Conservation (phyloP, 352 stramenopile genomes). For the Globisporangium perplexum region DNA sequence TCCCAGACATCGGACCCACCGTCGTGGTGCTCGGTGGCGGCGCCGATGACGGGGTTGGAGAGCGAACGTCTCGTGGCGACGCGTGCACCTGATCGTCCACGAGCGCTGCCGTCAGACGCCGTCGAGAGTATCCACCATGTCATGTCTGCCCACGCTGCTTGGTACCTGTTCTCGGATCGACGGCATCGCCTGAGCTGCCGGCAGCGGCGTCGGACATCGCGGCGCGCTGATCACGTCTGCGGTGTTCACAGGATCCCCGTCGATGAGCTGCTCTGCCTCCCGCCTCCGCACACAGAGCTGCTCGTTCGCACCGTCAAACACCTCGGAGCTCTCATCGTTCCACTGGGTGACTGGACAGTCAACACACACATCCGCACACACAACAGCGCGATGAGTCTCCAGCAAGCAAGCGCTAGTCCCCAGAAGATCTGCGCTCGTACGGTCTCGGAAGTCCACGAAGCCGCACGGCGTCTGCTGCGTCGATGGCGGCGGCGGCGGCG, state of each 20-base stretch:
- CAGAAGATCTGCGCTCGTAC: no score
- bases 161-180: conserved; percentile 7
- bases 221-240: conserved; percentile 10
- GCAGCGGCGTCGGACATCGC: not conserved
- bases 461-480: conserved; percentile 8
- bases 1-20: not conserved
- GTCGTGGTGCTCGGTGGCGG: not conserved
- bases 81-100: not conserved
- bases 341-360: conserved; percentile 10
- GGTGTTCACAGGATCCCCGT: not conserved
- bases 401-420: not conserved
- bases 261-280: not conserved
- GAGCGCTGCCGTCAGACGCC: not conserved
- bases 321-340: conserved; percentile 11
- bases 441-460: conserved; percentile 16
- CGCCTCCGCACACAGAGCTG: not conserved
- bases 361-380: not conserved
- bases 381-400: not conserved
- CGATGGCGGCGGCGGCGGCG: not conserved
- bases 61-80: not conserved
- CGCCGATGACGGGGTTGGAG: not conserved
- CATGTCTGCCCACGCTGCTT: no score
- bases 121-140: not conserved
- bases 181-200: not conserved
- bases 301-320: conserved; percentile 11